A percentile compares a stretch with the other conserved stretches of the same genome.
Conservation (phyloP, 2,329 filamentous ascomycete species). For the Neophaeococcomyces mojaviensis region DNA sequence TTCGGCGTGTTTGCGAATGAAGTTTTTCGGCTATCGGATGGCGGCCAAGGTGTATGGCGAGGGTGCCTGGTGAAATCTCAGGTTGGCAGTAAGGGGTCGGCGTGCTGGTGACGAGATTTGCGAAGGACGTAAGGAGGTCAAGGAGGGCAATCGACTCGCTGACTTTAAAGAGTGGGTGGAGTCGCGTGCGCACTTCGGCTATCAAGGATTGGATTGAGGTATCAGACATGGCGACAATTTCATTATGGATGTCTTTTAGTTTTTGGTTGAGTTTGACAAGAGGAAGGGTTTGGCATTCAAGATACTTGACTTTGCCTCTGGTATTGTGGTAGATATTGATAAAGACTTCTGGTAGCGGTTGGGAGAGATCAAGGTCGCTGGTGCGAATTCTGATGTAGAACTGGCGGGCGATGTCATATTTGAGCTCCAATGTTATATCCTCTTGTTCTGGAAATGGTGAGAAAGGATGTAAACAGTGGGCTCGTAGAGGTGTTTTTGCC, state of each 20-base stretch:
- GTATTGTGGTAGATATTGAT: slow-evolving; percentile 68
- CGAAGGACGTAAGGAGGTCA: slow-evolving; percentile 77
- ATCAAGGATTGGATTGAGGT: slow-evolving; percentile 65
- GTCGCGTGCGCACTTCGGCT: slow-evolving; percentile 60
- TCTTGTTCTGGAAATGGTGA: slow-evolving; percentile 43
- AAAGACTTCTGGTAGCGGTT: slow-evolving; percentile 57
- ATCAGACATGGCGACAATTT: slow-evolving; percentile 78
- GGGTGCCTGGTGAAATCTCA: slow-evolving; percentile 52
- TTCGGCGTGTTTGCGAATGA: slow-evolving; percentile 43
- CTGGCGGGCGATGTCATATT: slow-evolving; percentile 67
- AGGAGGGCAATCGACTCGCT: slow-evolving; percentile 80
- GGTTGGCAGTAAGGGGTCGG: slow-evolving; percentile 59
- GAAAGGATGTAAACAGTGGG: neutral
- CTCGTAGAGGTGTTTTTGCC: slow-evolving; percentile 36
- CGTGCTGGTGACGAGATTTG: slow-evolving; percentile 60
- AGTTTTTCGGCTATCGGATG: slow-evolving; percentile 75
- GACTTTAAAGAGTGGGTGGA: slow-evolving; percentile 69
- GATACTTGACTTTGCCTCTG: slow-evolving; percentile 37
- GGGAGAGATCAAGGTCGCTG: slow-evolving; percentile 52
- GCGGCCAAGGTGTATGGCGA: slow-evolving; percentile 66
- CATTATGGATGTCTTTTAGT: slow-evolving; percentile 72
- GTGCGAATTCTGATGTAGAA: slow-evolving; percentile 67
- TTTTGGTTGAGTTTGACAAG: slow-evolving; percentile 73
- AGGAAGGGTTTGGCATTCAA: slow-evolving; percentile 82
- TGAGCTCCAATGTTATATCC: slow-evolving; percentile 57